Evolutionary conservation across 768 basidiomycete species (phyloP).

Genomic region (Mycena floridula): DNA sequence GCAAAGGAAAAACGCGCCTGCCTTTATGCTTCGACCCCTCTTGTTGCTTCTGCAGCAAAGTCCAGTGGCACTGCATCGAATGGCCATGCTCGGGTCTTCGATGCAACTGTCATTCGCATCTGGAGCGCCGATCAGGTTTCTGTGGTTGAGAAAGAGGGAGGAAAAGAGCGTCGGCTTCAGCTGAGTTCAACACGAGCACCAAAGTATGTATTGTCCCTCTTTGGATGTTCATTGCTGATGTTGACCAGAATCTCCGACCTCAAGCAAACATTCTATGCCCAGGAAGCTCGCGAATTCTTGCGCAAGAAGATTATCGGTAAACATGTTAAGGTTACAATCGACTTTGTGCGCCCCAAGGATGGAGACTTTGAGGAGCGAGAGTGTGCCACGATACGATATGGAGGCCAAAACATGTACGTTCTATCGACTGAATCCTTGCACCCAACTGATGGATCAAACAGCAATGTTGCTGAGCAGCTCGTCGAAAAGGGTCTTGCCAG

Average conservation of each 20-base stretch:
- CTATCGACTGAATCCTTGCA: background rate
- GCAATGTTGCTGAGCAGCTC: constrained; percentile 88
- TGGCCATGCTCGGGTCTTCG: constrained; percentile 53
- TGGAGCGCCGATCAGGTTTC: constrained; percentile 94
- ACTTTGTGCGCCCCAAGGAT: constrained; percentile 60
- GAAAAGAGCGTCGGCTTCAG: constrained; percentile 78
- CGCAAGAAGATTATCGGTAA: constrained; percentile 92
- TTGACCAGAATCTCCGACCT: constrained; percentile 68
- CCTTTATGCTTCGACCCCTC: constrained; percentile 58
- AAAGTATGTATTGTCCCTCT: constrained; percentile 39
- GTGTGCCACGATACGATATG: constrained; percentile 84
- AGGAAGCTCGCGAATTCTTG: constrained; percentile 90
- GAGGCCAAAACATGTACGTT: constrained; percentile 72
- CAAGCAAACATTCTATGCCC: constrained; percentile 80
- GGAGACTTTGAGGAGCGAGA: constrained; percentile 94
- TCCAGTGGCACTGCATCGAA: constrained; percentile 37
- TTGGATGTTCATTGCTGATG: background rate
- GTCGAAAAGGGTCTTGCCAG: constrained; percentile 91
- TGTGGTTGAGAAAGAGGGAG: constrained; percentile 63
- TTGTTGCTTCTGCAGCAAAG: constrained; percentile 35
- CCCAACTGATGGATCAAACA: constrained; percentile 21
- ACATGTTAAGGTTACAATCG: constrained; percentile 73
- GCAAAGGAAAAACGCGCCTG: constrained; percentile 72
- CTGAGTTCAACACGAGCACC: constrained; percentile 86
- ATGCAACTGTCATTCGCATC: constrained; percentile 76